Evolutionary conservation across 306 rosid genomes (phyloP), one percentile per base, ranked within the genome.

Genomic region (Comarum palustre): DNA sequence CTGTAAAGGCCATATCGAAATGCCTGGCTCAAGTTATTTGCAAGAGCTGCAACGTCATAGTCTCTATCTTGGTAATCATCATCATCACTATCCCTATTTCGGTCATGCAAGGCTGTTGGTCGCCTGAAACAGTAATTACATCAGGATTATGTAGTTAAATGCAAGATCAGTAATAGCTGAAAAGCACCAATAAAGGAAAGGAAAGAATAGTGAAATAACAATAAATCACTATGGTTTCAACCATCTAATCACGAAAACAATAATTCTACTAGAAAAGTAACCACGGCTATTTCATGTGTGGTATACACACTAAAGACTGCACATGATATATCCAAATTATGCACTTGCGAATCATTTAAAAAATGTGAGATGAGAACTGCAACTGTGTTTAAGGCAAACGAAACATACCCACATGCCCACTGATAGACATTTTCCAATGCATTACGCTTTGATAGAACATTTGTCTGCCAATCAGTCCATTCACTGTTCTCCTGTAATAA

Each of bases 341-440:
- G 62, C 47, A n/a, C 15, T 66, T 16, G 64, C 38, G 54, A 5
- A 38, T 50, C 43, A 77, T 36, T 29, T 1, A 22, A 19, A 14
- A 39, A 8, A 57, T 34, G 72, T n/a, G 55, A 73, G 50, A 69
- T 31, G 66, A 60, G 46, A 62, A 52, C 47, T 68, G 66, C 43
- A 58, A 41, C 41, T 12, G 66, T 46, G 75, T 43, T 52, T 73
- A 5, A 54, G 60, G 59, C 14, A 73, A 83, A 73, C 60, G 15
- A 48, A 71, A 87, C 98, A 82, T 89, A 94, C 98, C 98, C 98
- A 74, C 98, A 94, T 13, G 88, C 96, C 98, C 98, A 94, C 71
- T 88, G 97, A 81, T 80, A 84, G 75, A 94, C 95, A 83, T 94
- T 94, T 81, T 91, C 98, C 77, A 91, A 72, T 29, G 90, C 84